phyloP scores from a whole-genome alignment of 805 yeast species.

The Ogataea sp. region DNA sequence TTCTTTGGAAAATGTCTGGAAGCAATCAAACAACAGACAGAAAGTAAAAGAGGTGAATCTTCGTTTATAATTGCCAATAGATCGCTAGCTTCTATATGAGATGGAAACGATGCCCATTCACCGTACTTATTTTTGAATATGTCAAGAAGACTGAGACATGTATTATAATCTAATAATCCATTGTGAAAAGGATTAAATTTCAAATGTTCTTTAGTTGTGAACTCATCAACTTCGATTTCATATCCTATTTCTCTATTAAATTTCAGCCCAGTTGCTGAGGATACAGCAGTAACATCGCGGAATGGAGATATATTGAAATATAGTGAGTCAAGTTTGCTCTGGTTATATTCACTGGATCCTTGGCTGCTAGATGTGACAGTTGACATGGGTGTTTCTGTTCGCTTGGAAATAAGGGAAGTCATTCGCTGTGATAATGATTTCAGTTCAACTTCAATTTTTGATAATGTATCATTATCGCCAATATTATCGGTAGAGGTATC shows the following conservation, averaged over 20 bases:
- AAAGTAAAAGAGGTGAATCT: slow-evolving; percentile 50
- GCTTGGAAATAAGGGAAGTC: neutral
- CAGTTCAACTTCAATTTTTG: neutral
- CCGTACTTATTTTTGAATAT: slow-evolving; percentile 53
- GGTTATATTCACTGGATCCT: neutral
- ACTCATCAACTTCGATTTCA: slow-evolving; percentile 6
- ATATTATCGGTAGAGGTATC: neutral
- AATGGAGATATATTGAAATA: slow-evolving; percentile 17
- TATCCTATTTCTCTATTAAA: slow-evolving; percentile 19
- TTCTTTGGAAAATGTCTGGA: slow-evolving; percentile 31
- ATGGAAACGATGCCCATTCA: slow-evolving; percentile 61
- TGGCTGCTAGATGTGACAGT: too few relatives aligned
- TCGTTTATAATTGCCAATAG: neutral
- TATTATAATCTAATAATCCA: slow-evolving; percentile 37
- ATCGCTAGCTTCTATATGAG: slow-evolving; percentile 13
- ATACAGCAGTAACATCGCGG: slow-evolving; percentile 14
- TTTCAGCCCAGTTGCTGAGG: slow-evolving; percentile 14
- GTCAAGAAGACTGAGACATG: slow-evolving; percentile 37
- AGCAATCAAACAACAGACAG: slow-evolving; percentile 54
- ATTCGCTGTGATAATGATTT: neutral
- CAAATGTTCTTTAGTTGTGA: slow-evolving; percentile 3
- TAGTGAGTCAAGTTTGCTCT: slow-evolving; percentile 5
- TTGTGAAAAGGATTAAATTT: slow-evolving; percentile 17
- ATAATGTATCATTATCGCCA: neutral
- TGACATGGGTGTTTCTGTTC: too few relatives aligned